Evolutionary conservation across 345 rosid genomes (phyloP).

Genomic region (Lepidium sativum): DNA sequence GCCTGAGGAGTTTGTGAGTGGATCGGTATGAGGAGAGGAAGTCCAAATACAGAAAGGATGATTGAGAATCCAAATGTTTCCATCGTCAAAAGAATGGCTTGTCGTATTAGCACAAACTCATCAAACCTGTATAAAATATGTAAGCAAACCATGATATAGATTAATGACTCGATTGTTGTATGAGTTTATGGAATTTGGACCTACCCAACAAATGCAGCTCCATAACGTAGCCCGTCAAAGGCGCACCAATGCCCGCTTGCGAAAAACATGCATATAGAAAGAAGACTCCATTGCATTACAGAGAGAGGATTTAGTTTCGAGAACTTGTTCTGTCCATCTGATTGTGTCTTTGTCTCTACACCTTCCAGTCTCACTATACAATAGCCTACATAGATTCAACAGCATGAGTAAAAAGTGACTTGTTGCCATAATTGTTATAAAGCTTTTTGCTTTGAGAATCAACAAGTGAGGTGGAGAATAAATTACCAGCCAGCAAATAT

Average conservation of each 20-base stretch:
- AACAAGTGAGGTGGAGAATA: constrained; percentile 3
- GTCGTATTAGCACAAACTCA: constrained; percentile 76
- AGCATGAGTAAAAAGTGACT: not conserved
- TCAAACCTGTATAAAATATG: constrained; percentile 61
- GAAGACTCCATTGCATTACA: constrained; percentile 73
- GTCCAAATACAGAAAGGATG: constrained; percentile 71
- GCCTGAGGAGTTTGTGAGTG: constrained; percentile 24
- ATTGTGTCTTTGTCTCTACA: constrained; percentile 28
- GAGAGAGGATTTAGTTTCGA: constrained; percentile 44
- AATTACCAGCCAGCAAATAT: constrained; percentile 55
- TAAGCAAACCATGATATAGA: constrained; percentile 3
- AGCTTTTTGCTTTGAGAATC: not conserved
- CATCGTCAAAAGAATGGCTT: constrained; percentile 79
- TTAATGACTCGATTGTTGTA: not conserved
- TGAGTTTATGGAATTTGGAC: constrained; percentile 17
- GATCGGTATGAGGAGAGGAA: constrained; percentile 46
- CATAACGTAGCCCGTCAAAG: constrained; percentile 91
- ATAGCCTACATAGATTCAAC: constrained; percentile 45
- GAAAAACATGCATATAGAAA: constrained; percentile 72
- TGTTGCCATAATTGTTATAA: not conserved
- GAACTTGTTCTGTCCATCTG: constrained; percentile 19
- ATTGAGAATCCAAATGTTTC: constrained; percentile 88
- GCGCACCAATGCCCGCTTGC: constrained; percentile 99
- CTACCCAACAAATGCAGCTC: constrained; percentile 95
- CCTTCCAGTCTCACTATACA: constrained; percentile 66